Evolutionary conservation across 768 basidiomycete species (phyloP).

Genomic region (Lactifluus pinguis): DNA sequence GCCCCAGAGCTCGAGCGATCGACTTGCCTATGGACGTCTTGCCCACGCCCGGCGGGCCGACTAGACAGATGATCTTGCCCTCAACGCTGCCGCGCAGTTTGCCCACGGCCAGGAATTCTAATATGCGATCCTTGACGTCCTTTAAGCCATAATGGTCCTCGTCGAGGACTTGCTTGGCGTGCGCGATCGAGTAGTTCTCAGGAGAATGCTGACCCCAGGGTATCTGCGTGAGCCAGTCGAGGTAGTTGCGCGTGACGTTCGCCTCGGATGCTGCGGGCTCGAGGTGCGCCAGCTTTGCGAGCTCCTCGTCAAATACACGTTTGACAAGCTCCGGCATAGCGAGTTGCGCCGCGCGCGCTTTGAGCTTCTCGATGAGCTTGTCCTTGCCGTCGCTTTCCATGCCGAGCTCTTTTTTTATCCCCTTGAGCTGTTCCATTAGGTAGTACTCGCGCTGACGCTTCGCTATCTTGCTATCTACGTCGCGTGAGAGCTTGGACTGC

Average conservation of each 20-base stretch:
- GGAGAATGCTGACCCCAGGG: constrained; percentile 95
- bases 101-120: constrained; percentile 93
- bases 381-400: constrained; percentile 96
- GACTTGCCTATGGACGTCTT: constrained; percentile 96
- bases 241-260: constrained; percentile 88
- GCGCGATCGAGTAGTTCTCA: constrained; percentile 84
- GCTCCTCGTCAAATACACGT: constrained; percentile 95
- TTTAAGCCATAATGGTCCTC: constrained; percentile 91
- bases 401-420: constrained; percentile 92
- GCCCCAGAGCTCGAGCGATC: constrained; percentile 80
- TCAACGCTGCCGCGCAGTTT: constrained; percentile 91
- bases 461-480: constrained; percentile 91
- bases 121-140: constrained; percentile 87
- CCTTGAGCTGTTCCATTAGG: constrained; percentile 93
- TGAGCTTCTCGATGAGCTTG: constrained; percentile 87
- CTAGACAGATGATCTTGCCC: constrained; percentile 95
- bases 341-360: constrained; percentile 66
- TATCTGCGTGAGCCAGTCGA: constrained; percentile 91
- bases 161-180: constrained; percentile 78
- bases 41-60: constrained; percentile 95
- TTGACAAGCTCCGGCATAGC: constrained; percentile 86
- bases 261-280: constrained; percentile 90
- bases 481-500: constrained; percentile 84
- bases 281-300: constrained; percentile 80
- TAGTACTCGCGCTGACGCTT: constrained; percentile 93